These are phyloP conservation scores for Colletotrichum paranaense DNA, from an alignment of 2,329 filamentous ascomycete genomes.

Conservation along the genomic window DNA sequence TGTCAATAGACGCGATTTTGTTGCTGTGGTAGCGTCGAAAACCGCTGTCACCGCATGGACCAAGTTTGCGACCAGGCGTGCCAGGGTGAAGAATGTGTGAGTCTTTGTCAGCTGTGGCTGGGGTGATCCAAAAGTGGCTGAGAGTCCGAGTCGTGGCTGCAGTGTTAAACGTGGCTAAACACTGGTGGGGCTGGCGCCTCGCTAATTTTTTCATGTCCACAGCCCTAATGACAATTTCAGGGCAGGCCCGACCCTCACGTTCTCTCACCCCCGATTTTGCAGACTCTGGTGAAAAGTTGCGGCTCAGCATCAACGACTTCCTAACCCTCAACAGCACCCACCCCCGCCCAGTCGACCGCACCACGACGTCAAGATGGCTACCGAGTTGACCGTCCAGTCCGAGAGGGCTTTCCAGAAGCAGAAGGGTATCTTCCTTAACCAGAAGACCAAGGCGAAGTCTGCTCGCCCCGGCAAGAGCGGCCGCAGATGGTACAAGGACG, in stretches of 20 bases:
- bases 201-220: conserved; percentile 30
- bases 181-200: neutral
- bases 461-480: conserved; percentile 90
- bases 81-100: neutral
- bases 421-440: conserved; percentile 99
- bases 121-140: neutral
- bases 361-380: conserved; percentile 77
- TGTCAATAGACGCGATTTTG: conserved; percentile 33
- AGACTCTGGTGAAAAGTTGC: conserved; percentile 26
- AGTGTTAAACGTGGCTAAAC: neutral
- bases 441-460: conserved; percentile 90
- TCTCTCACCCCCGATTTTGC: neutral
- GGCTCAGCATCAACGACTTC: conserved; percentile 31
- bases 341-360: conserved; percentile 36
- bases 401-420: conserved; percentile 99
- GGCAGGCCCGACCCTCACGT: neutral
- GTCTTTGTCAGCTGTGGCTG: neutral
- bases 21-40: conserved; percentile 29
- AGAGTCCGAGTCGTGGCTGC: neutral
- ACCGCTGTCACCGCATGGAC: conserved; percentile 1
- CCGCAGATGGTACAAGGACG: conserved; percentile 98
- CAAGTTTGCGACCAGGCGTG: neutral
- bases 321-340: conserved; percentile 36
- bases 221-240: conserved; percentile 11
- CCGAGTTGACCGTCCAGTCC: conserved; percentile 99